These are phyloP conservation scores for Penicillium sp. DNA, from an alignment of 2,329 filamentous ascomycete genomes.

Conservation along the genomic window DNA sequence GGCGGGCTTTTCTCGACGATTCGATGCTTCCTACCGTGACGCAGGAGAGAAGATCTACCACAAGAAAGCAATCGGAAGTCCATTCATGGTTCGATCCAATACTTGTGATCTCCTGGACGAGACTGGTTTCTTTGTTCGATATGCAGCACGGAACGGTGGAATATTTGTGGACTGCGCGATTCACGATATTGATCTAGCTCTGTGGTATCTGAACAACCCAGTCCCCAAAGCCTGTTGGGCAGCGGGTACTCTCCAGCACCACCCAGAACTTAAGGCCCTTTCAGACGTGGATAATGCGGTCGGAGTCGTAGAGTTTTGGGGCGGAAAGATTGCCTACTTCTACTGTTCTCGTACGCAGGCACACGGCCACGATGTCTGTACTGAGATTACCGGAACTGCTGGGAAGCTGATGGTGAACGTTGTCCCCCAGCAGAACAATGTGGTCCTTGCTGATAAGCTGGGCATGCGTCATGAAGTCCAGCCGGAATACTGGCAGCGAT, in stretches of 20 bases:
- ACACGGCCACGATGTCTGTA: slow-evolving; percentile 46
- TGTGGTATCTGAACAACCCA: slow-evolving; percentile 43
- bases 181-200: slow-evolving; percentile 42
- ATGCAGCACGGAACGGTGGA: no score
- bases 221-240: slow-evolving; percentile 40
- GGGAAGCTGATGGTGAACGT: slow-evolving; percentile 40
- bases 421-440: slow-evolving; percentile 25
- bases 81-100: no score
- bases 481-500: no score
- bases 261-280: slow-evolving; percentile 28
- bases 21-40: no score
- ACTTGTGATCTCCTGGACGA: no score
- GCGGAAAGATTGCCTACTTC: slow-evolving; percentile 47
- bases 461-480: slow-evolving; percentile 10
- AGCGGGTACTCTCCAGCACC: slow-evolving; percentile 19
- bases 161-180: no score
- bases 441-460: slow-evolving; percentile 21
- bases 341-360: slow-evolving; percentile 46
- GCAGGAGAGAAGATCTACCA: no score
- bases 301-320: slow-evolving; percentile 47
- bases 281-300: slow-evolving; percentile 48
- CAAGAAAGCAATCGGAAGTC: no score
- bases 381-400: slow-evolving; percentile 45
- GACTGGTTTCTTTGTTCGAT: no score
- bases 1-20: no score